phyloP scores from a whole-genome alignment of 129 eudicot genomes.

The Centella asiatica region DNA sequence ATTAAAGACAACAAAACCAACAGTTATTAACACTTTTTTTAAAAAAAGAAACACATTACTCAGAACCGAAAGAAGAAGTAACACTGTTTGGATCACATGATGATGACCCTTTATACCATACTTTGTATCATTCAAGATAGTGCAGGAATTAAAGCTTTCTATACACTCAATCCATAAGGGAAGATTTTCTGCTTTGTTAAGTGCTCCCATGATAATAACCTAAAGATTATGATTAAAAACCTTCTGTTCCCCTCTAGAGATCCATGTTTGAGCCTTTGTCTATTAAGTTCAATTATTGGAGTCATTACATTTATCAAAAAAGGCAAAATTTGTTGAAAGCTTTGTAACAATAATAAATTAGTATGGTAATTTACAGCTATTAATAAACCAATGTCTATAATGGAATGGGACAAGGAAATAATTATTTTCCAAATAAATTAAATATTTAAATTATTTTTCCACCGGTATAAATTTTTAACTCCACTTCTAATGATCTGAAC shows the following conservation, averaged over 20 bases:
- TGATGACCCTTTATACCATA: background rate
- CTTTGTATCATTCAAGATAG: background rate
- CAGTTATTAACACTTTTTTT: background rate
- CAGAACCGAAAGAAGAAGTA: background rate
- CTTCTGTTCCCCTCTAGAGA: background rate
- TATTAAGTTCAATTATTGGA: background rate
- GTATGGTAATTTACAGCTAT: too few species aligned
- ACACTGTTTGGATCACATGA: constrained; percentile 6
- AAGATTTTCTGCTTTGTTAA: background rate
- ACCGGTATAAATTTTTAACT: background rate
- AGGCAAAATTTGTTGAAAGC: background rate
- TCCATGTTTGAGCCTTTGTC: too few species aligned
- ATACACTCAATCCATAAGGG: background rate
- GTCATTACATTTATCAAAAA: background rate
- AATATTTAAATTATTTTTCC: background rate
- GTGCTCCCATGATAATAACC: background rate
- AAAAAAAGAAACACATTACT: background rate
- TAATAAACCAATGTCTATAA: too few species aligned
- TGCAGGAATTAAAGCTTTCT: constrained; percentile 3
- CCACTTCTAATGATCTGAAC: constrained; percentile 2
- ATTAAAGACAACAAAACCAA: constrained; percentile 13
- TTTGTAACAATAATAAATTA: too few species aligned
- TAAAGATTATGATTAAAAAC: constrained; percentile 1
- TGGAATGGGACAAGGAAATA: background rate
- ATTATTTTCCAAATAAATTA: background rate